Evolutionary conservation across 495 filamentous ascomycete genomes (phyloP), one percentile per base, ranked within the genome.

Genomic region (Parathielavia hyrcaniae): DNA sequence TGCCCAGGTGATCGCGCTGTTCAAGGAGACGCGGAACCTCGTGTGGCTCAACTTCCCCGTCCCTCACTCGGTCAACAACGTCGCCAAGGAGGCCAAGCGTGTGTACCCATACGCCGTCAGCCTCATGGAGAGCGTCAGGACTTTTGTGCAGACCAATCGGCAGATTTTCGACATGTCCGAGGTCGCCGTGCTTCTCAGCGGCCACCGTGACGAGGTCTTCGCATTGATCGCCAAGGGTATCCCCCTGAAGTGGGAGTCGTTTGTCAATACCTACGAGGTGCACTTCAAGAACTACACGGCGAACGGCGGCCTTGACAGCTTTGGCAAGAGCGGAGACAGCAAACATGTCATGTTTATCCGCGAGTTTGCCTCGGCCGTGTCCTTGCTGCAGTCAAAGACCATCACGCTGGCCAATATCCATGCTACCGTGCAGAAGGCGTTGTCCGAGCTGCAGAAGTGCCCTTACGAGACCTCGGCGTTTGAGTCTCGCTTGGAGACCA

Each of bases 1-100:
- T 71, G 84, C 88, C 10, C 92, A 97, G 66, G 87, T 97, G 58
- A 99, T 97, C 69, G 89, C 90, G 0, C 73, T 99, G 34, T 99
- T 97, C 79, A 99, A 99, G 67, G 93, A 99, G 74, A 95, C 96
- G n/a, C 84, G 93, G 26, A 97, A 97, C 64, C 79, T 99, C 32
- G 81, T 90, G 26, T 97, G 92, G 91, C 83, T 93, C 46, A 90
- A 88, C 65, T 97, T 87, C 69, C 84, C 86, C 53, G 88, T 99
- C 30, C 93, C 95, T 23, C 93, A 97, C 74, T 79, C 86, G 1
- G 86, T 99, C 65, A 96, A 85, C 79, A 97, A 89, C 62, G 87
- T 95, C 59, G 95, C 93, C 4, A 97, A 96, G 71, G 93, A 97
- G 66, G 95, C 93, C 1, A 96, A 95, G 69, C 82, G 92, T 39